Evolutionary conservation across 2,329 filamentous ascomycete species (phyloP).

Genomic region (Fusarium sterilihyphosum): DNA sequence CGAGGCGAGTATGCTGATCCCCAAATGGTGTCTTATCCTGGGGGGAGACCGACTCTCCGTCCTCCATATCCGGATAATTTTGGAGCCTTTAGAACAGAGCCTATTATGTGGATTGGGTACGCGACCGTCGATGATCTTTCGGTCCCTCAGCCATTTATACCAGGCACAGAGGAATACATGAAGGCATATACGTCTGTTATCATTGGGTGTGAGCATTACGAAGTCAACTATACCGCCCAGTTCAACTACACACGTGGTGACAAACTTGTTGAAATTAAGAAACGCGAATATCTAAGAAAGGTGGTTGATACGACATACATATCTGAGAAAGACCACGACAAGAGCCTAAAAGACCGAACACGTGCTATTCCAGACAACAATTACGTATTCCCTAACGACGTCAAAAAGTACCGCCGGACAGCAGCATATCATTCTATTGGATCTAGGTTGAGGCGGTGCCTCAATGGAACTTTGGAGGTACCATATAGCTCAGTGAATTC

Average conservation of each 20-base stretch:
- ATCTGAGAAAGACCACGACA: neutral
- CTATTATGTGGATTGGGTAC: conserved; percentile 29
- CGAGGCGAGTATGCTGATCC: fast-evolving
- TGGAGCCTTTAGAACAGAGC: conserved; percentile 7
- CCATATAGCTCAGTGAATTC: no score
- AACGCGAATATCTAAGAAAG: fast-evolving
- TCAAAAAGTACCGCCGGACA: fast-evolving
- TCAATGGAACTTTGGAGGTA: neutral
- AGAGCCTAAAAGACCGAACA: conserved; percentile 7
- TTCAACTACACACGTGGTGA: neutral
- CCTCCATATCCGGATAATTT: neutral
- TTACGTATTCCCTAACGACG: neutral
- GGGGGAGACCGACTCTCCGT: fast-evolving
- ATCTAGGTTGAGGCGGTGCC: fast-evolving
- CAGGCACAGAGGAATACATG: fast-evolving
- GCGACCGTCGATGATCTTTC: neutral
- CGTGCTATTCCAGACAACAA: neutral
- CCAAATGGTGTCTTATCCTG: fast-evolving
- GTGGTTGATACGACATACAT: neutral
- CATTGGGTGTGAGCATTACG: conserved; percentile 15
- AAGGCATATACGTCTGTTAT: neutral
- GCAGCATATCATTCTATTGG: conserved; percentile 12
- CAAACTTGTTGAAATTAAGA: fast-evolving
- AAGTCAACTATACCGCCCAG: neutral
- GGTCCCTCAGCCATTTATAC: fast-evolving